Evolutionary conservation across 2,329 filamentous ascomycete genomes (phyloP), one percentile per base, ranked within the genome.

Genomic region (Neoscytalidium dimidiatum): DNA sequence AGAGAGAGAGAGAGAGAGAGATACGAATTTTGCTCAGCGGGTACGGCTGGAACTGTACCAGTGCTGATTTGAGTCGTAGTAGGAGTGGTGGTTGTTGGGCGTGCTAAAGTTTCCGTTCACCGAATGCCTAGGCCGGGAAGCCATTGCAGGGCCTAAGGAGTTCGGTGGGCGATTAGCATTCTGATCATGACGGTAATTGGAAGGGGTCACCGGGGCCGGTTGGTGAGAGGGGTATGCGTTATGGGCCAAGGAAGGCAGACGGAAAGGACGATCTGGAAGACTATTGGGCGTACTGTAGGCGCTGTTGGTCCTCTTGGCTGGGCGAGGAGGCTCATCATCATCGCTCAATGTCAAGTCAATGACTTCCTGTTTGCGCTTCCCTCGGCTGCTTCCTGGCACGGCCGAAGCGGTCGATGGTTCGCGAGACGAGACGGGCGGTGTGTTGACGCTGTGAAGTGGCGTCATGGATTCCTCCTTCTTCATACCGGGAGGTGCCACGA

Each of bases 331-430:
- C 23, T 78, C 75, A 71, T 83, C 81, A 62, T 82, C 80, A 66
- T 82, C 81, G 67, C 78, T 80, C 52, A 83, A 68, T 1, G 81
- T 83, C 70, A 83, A 72, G 67, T 83, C 82, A 61, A 84, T 82
- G 28, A 83, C 80, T 61, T 81, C 80, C 13, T 79, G 77, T 31
- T 76, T 75, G 38, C 81, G 75, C 71, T 83, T 84, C 64, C 73
- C 76, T 28, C 77, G 75, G 13, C n/a, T 63, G 14, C 73, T 74
- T 26, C 74, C 70, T 6, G 74, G 71, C 51, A 73, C 70, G 57
- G 74, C 70, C 21, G 76, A 66, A 71, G 72, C 52, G 68, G 71
- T 64, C 21, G 77, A 78, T 17, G 72, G 66, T 66, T 82, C 81
- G 51, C 81, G 74, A 13, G 82, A 83, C 13, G 79, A 80, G 14